Evolutionary conservation across 2,329 filamentous ascomycete genomes (phyloP).

Genomic region (Cytospora leucostoma): DNA sequence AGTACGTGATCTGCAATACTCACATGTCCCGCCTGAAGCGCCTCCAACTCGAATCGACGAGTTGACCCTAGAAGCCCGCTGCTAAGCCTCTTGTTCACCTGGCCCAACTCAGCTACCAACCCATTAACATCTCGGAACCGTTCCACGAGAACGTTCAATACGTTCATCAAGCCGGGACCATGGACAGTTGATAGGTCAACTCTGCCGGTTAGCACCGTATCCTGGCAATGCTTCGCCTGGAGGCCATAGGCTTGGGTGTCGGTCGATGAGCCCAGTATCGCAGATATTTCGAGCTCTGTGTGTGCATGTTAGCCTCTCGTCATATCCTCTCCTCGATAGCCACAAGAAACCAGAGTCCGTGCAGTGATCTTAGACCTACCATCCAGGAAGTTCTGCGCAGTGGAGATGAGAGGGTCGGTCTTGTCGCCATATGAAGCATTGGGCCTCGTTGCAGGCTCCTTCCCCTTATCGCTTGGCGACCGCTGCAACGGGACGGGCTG

Average conservation of each 20-base stretch:
- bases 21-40: constrained; percentile 55
- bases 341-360: background rate
- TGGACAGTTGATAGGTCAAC: constrained; percentile 41
- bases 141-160: constrained; percentile 42
- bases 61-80: constrained; percentile 43
- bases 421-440: constrained; percentile 18
- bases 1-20: constrained; percentile 24
- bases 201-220: constrained; percentile 33
- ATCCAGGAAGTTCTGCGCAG: constrained; percentile 53
- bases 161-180: constrained; percentile 40
- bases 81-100: constrained; percentile 40
- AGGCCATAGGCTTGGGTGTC: constrained; percentile 45
- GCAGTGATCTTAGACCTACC: constrained; percentile 39
- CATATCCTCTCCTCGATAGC: too few relatives aligned
- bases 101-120: constrained; percentile 39
- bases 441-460: constrained; percentile 38
- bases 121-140: constrained; percentile 37
- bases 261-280: constrained; percentile 38
- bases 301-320: background rate
- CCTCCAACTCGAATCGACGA: constrained; percentile 52
- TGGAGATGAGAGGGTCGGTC: constrained; percentile 43
- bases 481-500: constrained; percentile 28
- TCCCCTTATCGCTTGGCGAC: constrained; percentile 44
- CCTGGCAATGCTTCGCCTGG: constrained; percentile 44
- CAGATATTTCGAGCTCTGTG: constrained; percentile 50